These are phyloP conservation scores for Caryopteris hybrid DNA, from an alignment of 305 asterid genomes.

Conservation along the genomic window DNA sequence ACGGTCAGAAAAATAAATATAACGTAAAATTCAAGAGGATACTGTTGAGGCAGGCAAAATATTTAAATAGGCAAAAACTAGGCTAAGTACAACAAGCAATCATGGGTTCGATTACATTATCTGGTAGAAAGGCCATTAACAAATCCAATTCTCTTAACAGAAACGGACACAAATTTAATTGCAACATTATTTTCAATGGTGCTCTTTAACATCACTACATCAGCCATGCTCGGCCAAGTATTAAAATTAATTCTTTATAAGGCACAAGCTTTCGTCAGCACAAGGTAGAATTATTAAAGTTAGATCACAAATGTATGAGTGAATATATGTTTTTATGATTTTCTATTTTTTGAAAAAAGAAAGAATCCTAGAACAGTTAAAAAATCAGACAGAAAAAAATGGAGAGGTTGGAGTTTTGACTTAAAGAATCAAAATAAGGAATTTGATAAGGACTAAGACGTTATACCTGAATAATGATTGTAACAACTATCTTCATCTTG, in stretches of 20 bases:
- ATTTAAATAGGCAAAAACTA: not conserved
- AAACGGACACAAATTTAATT: not conserved
- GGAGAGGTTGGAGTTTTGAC: not conserved
- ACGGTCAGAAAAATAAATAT: not conserved
- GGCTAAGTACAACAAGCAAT: not conserved
- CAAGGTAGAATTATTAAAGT: not conserved
- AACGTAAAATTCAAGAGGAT: not conserved
- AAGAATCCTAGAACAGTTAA: no score
- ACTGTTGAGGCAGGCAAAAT: not conserved
- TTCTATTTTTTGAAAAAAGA: no score
- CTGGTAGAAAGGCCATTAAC: not conserved
- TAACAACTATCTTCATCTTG: constrained; percentile 56
- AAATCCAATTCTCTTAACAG: not conserved
- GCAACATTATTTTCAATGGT: not conserved
- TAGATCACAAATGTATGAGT: not conserved
- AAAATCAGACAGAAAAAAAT: not conserved
- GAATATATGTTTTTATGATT: not conserved
- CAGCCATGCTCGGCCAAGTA: not conserved
- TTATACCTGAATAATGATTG: constrained; percentile 36
- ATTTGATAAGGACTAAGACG: constrained; percentile 11
- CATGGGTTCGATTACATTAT: not conserved
- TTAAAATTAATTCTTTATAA: not conserved
- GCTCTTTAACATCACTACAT: not conserved
- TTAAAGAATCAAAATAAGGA: constrained; percentile 14
- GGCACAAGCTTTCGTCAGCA: not conserved